Conservation (phyloP, 768 basidiomycete species). For the Steccherinum ochraceum region DNA sequence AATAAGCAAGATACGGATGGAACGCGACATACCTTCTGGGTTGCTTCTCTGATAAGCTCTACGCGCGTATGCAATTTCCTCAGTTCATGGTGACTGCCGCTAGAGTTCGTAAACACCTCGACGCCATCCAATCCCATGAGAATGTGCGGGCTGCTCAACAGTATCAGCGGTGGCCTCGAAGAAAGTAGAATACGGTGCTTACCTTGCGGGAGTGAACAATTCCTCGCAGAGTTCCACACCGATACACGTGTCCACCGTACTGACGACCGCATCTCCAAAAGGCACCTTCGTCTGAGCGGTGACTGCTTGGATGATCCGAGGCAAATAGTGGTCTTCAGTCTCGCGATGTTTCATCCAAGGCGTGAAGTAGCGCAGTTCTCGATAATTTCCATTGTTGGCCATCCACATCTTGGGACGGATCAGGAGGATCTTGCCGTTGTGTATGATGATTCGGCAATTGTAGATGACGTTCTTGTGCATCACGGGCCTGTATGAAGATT, state of each 20-base stretch:
- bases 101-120: conserved; percentile 98
- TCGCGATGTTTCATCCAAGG: conserved; percentile 90
- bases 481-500: conserved; percentile 66
- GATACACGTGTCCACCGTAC: conserved; percentile 92
- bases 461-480: conserved; percentile 98
- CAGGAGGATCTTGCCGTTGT: conserved; percentile 80
- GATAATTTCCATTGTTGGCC: conserved; percentile 97
- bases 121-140: conserved; percentile 98
- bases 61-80: conserved; percentile 90
- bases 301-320: conserved; percentile 79
- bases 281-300: conserved; percentile 90
- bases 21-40: conserved; percentile 90
- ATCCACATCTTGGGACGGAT: conserved; percentile 99
- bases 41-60: conserved; percentile 95
- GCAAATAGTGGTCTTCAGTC: conserved; percentile 89
- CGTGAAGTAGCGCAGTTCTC: conserved; percentile 77
- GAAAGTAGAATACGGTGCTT: not conserved
- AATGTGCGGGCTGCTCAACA: conserved; percentile 75
- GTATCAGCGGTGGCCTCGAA: not conserved
- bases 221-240: conserved; percentile 98
- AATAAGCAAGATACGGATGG: too few relatives aligned
- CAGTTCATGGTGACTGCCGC: conserved; percentile 96
- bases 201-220: conserved; percentile 95
- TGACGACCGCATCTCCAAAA: conserved; percentile 93
- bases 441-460: conserved; percentile 90